Percentiles rank a stretch among this genome's conserved stretches.
Conservation (phyloP, 768 basidiomycete genomes). For the Boletus sensibilis region DNA sequence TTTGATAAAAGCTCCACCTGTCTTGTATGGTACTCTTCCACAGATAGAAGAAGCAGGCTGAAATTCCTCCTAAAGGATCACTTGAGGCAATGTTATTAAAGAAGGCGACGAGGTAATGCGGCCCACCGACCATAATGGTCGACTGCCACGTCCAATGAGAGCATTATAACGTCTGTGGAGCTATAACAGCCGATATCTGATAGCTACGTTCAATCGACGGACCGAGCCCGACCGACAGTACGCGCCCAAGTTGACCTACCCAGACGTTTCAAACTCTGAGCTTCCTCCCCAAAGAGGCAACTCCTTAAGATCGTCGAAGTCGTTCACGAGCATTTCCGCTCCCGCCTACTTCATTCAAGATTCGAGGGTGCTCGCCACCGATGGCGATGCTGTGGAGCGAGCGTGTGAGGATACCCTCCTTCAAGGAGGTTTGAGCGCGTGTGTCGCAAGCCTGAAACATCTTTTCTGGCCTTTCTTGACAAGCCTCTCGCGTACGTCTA, state of each 20-base stretch:
- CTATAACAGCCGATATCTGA: not conserved
- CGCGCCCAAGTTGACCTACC: not conserved
- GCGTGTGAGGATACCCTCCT: conserved; percentile 13
- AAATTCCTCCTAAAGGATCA: not conserved
- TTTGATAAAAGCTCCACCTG: conserved; percentile 14
- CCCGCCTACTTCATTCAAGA: not conserved
- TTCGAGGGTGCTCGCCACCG: conserved; percentile 8
- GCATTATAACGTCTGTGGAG: conserved; percentile 6
- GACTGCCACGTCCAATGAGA: not conserved
- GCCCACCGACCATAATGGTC: not conserved
- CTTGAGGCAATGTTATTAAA: not conserved
- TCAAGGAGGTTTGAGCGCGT: not conserved
- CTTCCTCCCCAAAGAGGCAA: conserved; percentile 16
- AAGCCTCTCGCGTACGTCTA: not conserved
- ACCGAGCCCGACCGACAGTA: no score
- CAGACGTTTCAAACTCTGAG: not conserved
- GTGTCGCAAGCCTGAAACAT: not conserved
- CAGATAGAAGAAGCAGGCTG: not conserved
- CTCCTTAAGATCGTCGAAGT: conserved; percentile 10
- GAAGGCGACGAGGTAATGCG: not conserved
- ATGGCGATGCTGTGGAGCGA: conserved; percentile 11
- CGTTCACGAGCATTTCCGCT: conserved; percentile 20
- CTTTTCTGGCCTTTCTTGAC: not conserved
- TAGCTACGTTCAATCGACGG: not conserved
- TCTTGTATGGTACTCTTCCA: not conserved